Evolutionary conservation across 768 basidiomycete species (phyloP).

Genomic region (Rossbeevera mucosa): DNA sequence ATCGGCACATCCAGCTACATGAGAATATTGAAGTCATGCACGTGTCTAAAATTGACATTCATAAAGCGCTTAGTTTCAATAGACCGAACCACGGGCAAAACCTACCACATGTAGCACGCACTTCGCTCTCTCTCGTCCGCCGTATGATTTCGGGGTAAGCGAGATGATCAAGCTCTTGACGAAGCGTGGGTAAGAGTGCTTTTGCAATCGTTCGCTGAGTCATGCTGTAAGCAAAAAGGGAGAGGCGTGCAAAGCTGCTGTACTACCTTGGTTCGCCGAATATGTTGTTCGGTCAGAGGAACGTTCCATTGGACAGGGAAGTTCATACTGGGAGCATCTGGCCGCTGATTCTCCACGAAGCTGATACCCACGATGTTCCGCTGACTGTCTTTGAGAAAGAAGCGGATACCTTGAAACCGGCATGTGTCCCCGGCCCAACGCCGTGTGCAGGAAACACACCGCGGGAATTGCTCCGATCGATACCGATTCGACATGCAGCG

Average conservation of each 20-base stretch:
- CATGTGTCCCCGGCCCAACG: constrained; percentile 88
- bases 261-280: constrained; percentile 57
- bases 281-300: constrained; percentile 44
- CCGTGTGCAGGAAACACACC: constrained; percentile 79
- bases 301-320: constrained; percentile 67
- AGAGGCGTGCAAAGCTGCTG: not conserved
- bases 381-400: constrained; percentile 61
- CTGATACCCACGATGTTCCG: constrained; percentile 60
- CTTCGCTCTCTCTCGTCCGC: constrained; percentile 73
- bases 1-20: constrained; percentile 84
- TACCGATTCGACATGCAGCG: constrained; percentile 85
- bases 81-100: constrained; percentile 7
- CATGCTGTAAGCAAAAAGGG: constrained; percentile 10
- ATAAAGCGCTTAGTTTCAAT: constrained; percentile 7
- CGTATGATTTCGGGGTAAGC: constrained; percentile 54
- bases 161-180: constrained; percentile 61
- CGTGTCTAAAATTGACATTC: constrained; percentile 55
- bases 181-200: constrained; percentile 63
- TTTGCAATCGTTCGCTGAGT: constrained; percentile 60
- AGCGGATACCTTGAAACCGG: constrained; percentile 81
- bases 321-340: constrained; percentile 56
- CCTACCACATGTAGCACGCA: constrained; percentile 82
- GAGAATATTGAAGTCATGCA: constrained; percentile 94
- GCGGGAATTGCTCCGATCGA: constrained; percentile 65
- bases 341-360: constrained; percentile 61